Evolutionary conservation across 2,329 filamentous ascomycete genomes (phyloP).

Genomic region (Hymenoscyphus linearis): DNA sequence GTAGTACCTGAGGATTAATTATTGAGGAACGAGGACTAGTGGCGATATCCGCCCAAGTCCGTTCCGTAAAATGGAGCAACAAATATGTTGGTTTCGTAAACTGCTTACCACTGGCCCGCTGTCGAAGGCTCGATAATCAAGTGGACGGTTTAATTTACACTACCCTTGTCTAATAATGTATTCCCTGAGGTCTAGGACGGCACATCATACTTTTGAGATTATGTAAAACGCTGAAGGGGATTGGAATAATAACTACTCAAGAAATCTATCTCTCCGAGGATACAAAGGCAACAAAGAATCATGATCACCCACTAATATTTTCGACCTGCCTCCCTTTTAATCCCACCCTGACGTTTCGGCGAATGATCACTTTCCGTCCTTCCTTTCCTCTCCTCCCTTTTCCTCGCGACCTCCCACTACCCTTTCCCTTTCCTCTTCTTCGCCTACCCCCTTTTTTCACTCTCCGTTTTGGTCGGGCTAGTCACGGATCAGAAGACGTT

Average conservation of each 20-base stretch:
- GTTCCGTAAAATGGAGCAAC: too few relatives aligned
- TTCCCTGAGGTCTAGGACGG: background rate
- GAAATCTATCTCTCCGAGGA: background rate
- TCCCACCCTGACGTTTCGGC: background rate
- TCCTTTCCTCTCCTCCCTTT: constrained; percentile 4
- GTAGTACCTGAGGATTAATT: too few relatives aligned
- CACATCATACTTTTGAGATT: background rate
- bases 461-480: background rate
- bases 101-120: too few relatives aligned
- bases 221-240: background rate
- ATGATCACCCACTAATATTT: background rate
- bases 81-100: too few relatives aligned
- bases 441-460: background rate
- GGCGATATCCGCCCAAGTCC: too few relatives aligned
- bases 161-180: too few relatives aligned
- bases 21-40: too few relatives aligned
- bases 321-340: background rate
- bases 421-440: background rate
- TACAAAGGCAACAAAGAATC: background rate
- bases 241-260: background rate
- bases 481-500: constrained; percentile 17
- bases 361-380: background rate
- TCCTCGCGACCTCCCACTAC: background rate
- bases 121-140: too few relatives aligned
- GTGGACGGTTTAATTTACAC: too few relatives aligned